These are phyloP conservation scores for Aurifilum marmelostoma DNA, from an alignment of 2,329 filamentous ascomycete genomes.

Conservation along the genomic window DNA sequence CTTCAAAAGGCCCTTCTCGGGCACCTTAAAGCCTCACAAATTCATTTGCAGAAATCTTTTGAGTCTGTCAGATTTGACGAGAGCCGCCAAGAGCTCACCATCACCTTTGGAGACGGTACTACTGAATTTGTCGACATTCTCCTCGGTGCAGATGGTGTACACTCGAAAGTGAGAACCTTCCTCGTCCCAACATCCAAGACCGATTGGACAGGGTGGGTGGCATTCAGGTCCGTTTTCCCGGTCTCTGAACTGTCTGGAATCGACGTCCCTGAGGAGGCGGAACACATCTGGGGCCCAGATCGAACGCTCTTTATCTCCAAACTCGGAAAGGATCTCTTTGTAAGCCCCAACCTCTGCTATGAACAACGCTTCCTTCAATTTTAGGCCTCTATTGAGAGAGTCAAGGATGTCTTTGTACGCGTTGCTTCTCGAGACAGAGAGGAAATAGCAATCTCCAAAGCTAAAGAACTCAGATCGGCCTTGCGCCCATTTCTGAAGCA, in stretches of 20 bases:
- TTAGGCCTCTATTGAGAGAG: not conserved
- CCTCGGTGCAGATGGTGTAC: conserved; percentile 58
- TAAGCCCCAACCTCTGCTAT: not conserved
- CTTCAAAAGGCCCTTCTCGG: conserved; percentile 52
- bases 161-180: conserved; percentile 49
- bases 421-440: not conserved
- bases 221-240: conserved; percentile 50
- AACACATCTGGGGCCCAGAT: conserved; percentile 48
- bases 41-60: conserved; percentile 50
- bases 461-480: too few species aligned
- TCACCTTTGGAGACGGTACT: conserved; percentile 53
- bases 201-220: conserved; percentile 48
- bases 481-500: too few species aligned
- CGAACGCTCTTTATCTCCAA: conserved; percentile 48
- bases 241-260: conserved; percentile 44
- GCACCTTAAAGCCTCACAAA: conserved; percentile 45
- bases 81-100: conserved; percentile 32
- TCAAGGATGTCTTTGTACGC: not conserved
- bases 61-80: conserved; percentile 39
- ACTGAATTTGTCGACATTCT: conserved; percentile 49
- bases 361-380: not conserved
- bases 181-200: conserved; percentile 47
- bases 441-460: not conserved
- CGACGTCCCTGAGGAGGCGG: conserved; percentile 46
- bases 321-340: conserved; percentile 45